Conservation (phyloP, 805 yeast species). For the Ogataea trehalophila region DNA sequence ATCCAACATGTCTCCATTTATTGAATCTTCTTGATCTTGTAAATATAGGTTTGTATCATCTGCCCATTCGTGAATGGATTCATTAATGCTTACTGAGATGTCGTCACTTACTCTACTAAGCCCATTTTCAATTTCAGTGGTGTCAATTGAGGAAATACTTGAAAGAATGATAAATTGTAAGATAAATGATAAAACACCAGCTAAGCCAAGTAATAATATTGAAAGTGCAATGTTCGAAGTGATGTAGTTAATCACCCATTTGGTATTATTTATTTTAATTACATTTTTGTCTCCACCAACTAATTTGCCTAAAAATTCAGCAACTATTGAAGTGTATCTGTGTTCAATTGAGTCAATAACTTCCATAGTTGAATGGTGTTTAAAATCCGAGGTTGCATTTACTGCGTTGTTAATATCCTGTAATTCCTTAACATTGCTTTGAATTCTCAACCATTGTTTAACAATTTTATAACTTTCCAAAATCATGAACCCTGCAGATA, state of each 20-base stretch:
- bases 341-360: conserved; percentile 24
- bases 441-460: conserved; percentile 43
- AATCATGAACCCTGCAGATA: conserved; percentile 37
- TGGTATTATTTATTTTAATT: conserved; percentile 13
- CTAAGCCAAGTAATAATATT: conserved; percentile 47
- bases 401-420: conserved; percentile 1
- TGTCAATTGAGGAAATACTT: conserved; percentile 7
- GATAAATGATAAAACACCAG: conserved; percentile 50
- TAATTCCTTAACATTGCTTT: conserved; percentile 28
- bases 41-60: conserved; percentile 53
- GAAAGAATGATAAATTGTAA: conserved; percentile 50
- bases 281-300: conserved; percentile 10
- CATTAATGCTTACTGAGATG: conserved; percentile 21
- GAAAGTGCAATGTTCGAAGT: conserved; percentile 48
- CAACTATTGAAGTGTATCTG: conserved; percentile 16
- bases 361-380: conserved; percentile 18
- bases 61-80: conserved; percentile 45
- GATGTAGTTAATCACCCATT: conserved; percentile 48
- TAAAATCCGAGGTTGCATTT: background rate
- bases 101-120: conserved; percentile 8
- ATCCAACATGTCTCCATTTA: conserved; percentile 66
- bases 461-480: conserved; percentile 43
- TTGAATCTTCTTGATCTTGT: conserved; percentile 37
- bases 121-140: conserved; percentile 8
- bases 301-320: conserved; percentile 11